Evolutionary conservation across 164 flowering plant species (phyloP).

Genomic region (Litsea cubeba): DNA sequence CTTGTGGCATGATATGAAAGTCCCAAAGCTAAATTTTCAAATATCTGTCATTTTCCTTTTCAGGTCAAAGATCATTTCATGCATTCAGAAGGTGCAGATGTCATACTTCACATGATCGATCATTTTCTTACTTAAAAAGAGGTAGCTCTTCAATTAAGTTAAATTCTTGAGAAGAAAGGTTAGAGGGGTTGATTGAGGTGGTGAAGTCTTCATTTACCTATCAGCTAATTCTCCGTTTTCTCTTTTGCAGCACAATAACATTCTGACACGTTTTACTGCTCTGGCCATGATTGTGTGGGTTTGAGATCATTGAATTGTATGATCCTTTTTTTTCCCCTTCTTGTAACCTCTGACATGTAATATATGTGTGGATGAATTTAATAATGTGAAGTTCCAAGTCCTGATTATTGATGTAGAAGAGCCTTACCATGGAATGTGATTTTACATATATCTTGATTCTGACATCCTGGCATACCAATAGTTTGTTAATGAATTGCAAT

Average conservation of each 20-base stretch:
- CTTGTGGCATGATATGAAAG: too few species aligned
- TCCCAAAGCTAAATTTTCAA: too few species aligned
- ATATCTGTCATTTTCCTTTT: constrained; percentile 3
- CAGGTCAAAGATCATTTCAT: constrained; percentile 69
- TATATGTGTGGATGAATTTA: background rate
- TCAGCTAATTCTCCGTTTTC: background rate
- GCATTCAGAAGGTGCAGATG: constrained; percentile 87
- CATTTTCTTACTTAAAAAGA: constrained; percentile 52
- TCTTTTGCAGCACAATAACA: background rate
- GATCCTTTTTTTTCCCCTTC: background rate
- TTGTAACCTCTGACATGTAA: background rate
- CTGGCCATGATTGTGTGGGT: background rate
- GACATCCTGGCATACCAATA: too few species aligned
- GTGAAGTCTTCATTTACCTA: background rate
- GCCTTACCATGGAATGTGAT: background rate
- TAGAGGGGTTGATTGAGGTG: background rate
- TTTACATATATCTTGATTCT: too few species aligned
- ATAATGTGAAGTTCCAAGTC: background rate
- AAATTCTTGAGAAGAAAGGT: background rate
- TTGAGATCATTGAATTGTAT: background rate
- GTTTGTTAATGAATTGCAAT: too few species aligned
- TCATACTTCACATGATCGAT: constrained; percentile 85
- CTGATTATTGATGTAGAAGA: background rate
- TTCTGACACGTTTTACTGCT: background rate
- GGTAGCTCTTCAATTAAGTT: background rate